Evolutionary conservation across 2,329 filamentous ascomycete genomes (phyloP).

Genomic region (Nemania sp.): DNA sequence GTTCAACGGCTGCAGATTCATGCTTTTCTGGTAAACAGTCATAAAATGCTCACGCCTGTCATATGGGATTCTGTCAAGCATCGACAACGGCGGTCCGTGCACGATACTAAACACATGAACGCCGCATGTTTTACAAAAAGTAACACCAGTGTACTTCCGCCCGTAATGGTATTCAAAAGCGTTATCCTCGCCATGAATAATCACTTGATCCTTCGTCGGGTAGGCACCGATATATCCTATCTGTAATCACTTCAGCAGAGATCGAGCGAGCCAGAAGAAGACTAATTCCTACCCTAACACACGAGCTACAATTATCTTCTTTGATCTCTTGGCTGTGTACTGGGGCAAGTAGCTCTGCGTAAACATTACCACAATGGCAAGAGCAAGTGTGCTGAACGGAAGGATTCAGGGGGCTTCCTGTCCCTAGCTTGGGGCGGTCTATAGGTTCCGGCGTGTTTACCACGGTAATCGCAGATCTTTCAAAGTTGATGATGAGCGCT

Average conservation of each 20-base stretch:
- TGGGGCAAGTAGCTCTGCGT: not conserved
- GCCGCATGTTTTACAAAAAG: not conserved
- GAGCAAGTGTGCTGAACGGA: not conserved
- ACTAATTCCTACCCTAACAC: not conserved
- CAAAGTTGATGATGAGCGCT: not conserved
- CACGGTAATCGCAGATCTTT: not conserved
- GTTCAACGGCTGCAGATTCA: not conserved
- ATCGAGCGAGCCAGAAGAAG: no score
- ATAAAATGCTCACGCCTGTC: not conserved
- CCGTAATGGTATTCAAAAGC: not conserved
- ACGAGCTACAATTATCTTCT: not conserved
- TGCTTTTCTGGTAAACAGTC: not conserved
- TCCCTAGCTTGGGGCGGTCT: not conserved
- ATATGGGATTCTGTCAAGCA: not conserved
- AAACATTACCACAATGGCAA: not conserved
- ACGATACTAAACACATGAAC: not conserved
- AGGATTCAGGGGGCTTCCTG: not conserved
- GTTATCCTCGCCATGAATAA: not conserved
- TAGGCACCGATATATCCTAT: not conserved
- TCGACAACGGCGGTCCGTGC: not conserved
- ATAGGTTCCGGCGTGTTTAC: not conserved
- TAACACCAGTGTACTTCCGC: not conserved
- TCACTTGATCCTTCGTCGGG: not conserved
- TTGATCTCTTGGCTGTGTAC: not conserved
- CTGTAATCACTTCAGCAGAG: not conserved